Evolutionary conservation across 1,284 basidiomycete genomes (phyloP).

Genomic region (Somion occarium): DNA sequence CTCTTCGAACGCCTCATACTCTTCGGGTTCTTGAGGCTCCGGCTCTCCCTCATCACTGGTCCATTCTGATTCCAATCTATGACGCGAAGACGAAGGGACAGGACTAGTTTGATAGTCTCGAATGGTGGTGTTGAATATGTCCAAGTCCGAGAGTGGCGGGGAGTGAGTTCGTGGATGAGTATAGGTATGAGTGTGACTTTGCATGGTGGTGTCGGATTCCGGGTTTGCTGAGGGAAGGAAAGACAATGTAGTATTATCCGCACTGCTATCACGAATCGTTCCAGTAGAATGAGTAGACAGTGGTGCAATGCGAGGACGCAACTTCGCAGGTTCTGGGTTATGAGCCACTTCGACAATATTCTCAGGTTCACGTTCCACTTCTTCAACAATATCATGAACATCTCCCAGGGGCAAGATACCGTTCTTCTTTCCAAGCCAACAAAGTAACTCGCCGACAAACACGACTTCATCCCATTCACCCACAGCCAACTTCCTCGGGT

Average conservation of each 20-base stretch:
- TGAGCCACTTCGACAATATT: neutral
- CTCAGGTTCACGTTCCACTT: neutral
- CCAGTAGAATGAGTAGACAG: conserved; percentile 34
- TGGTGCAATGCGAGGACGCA: conserved; percentile 18
- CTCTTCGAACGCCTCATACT: conserved; percentile 24
- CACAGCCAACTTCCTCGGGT: conserved; percentile 55
- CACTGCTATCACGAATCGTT: conserved; percentile 23
- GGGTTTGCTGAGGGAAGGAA: conserved; percentile 25
- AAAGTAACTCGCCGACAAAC: conserved; percentile 57
- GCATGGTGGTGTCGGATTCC: conserved; percentile 30
- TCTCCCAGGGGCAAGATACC: conserved; percentile 31
- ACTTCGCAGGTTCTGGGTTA: neutral
- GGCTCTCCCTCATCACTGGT: too few relatives aligned
- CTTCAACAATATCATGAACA: neutral
- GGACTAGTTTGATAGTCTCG: neutral
- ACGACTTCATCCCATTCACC: conserved; percentile 62
- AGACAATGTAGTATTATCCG: too few relatives aligned
- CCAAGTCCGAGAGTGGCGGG: conserved; percentile 19
- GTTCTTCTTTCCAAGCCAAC: conserved; percentile 52
- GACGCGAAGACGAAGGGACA: neutral
- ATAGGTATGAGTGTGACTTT: conserved; percentile 2
- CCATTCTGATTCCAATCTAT: neutral
- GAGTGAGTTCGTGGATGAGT: conserved; percentile 14
- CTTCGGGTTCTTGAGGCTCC: neutral
- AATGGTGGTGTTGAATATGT: conserved; percentile 5